Percentiles rank a stretch among this genome's conserved stretches.
Conservation (phyloP, 116 monocot species). For the Cymodocea nodosa region DNA sequence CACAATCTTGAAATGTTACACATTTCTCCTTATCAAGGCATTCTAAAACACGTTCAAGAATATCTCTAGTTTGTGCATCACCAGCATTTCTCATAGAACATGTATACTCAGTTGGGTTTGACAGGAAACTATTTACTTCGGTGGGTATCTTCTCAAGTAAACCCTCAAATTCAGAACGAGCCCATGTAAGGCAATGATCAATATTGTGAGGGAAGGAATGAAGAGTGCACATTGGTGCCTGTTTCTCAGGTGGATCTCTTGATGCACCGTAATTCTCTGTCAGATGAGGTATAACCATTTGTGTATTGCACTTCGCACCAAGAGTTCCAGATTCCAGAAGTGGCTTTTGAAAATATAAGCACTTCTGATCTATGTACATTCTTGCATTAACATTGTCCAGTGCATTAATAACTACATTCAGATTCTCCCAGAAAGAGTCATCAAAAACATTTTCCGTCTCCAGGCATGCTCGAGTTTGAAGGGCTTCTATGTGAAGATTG, state of each 20-base stretch:
- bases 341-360: constrained; percentile 41
- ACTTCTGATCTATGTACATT: constrained; percentile 36
- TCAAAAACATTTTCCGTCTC: constrained; percentile 43
- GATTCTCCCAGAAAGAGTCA: constrained; percentile 40
- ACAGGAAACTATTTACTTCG: constrained; percentile 38
- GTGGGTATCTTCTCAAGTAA: constrained; percentile 40
- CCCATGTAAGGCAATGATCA: constrained; percentile 44
- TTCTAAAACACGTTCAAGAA: constrained; percentile 32
- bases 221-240: constrained; percentile 49
- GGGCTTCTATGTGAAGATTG: constrained; percentile 32
- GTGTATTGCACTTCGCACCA: constrained; percentile 39
- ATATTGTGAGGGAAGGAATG: constrained; percentile 51
- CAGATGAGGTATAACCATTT: constrained; percentile 47
- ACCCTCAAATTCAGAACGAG: constrained; percentile 45
- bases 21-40: constrained; percentile 38
- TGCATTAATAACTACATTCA: constrained; percentile 39
- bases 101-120: constrained; percentile 27
- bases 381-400: constrained; percentile 48
- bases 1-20: constrained; percentile 35
- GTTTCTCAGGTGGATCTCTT: constrained; percentile 44
- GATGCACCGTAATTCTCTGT: constrained; percentile 53
- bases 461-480: constrained; percentile 36
- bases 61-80: constrained; percentile 37
- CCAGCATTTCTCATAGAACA: constrained; percentile 28
- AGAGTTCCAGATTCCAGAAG: constrained; percentile 44